These are phyloP conservation scores for Anaeromyces robustus DNA, from an alignment of 192 early-diverging fungal species.

Conservation along the genomic window DNA sequence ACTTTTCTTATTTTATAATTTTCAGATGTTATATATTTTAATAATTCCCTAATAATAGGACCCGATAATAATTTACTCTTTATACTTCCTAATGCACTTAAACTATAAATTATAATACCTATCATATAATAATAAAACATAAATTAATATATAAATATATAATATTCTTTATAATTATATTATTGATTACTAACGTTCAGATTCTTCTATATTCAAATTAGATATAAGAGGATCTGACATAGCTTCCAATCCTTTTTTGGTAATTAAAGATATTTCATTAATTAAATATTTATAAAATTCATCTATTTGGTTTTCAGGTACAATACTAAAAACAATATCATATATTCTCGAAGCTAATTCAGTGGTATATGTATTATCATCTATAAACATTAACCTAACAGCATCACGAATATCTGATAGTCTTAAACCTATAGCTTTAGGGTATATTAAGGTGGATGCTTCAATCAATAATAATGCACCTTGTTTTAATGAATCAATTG, in stretches of 20 bases:
- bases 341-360: slow-evolving; percentile 24
- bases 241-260: slow-evolving; percentile 15
- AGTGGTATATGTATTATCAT: slow-evolving; percentile 19
- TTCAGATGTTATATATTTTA: neutral
- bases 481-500: slow-evolving; percentile 23
- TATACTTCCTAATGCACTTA: neutral
- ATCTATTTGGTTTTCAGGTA: slow-evolving; percentile 9
- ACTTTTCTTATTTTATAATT: neutral
- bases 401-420: slow-evolving; percentile 30
- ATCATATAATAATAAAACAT: neutral
- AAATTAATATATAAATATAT: neutral
- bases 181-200: slow-evolving; percentile 9
- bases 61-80: neutral
- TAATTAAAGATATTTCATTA: slow-evolving; percentile 20
- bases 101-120: neutral
- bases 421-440: slow-evolving; percentile 21
- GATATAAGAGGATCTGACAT: slow-evolving; percentile 27
- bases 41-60: neutral
- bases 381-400: slow-evolving; percentile 17
- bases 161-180: neutral
- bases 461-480: slow-evolving; percentile 32
- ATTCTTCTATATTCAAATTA: slow-evolving; percentile 16
- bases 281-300: slow-evolving; percentile 27
- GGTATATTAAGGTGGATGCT: slow-evolving; percentile 29
- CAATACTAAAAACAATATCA: slow-evolving; percentile 26